A percentile compares a stretch with the other conserved stretches of the same genome.
Evolutionary conservation across 441 rosid genomes (phyloP).

Genomic region (Mallotus repandus): DNA sequence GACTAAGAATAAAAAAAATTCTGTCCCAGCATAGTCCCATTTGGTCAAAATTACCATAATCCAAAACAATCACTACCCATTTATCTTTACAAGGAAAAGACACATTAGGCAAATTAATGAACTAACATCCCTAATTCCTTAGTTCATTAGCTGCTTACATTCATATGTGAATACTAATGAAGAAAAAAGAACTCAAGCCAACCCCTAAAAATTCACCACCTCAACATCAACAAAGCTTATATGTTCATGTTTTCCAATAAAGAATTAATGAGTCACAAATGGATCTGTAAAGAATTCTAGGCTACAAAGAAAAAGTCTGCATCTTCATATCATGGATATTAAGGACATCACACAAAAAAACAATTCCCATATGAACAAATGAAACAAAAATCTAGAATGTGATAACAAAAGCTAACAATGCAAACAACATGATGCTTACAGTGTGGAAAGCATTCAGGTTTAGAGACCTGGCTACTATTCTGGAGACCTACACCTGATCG

Average conservation of each 20-base stretch:
- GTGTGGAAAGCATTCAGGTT: conserved; percentile 49
- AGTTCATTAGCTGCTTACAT: background rate
- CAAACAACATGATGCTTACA: conserved; percentile 49
- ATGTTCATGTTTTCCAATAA: conserved; percentile 4
- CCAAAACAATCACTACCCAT: background rate
- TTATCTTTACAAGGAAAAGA: background rate
- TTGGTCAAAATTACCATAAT: background rate
- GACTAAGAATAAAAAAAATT: background rate
- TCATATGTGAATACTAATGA: background rate
- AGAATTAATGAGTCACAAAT: conserved; percentile 14
- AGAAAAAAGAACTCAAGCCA: background rate
- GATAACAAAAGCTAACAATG: conserved; percentile 27
- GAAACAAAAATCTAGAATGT: conserved; percentile 43
- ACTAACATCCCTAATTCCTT: background rate
- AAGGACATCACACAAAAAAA: conserved; percentile 37
- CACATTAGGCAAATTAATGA: background rate
- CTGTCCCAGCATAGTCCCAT: background rate
- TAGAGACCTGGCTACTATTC: conserved; percentile 31
- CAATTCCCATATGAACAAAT: conserved; percentile 53
- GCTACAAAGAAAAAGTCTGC: conserved; percentile 20
- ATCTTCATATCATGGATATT: conserved; percentile 32
- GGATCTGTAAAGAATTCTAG: background rate
- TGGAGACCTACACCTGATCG: conserved; percentile 28
- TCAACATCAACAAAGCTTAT: background rate
- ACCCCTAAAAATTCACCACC: background rate